phyloP scores from a whole-genome alignment of 768 basidiomycete genomes.

The Asterophora lycoperdoides region DNA sequence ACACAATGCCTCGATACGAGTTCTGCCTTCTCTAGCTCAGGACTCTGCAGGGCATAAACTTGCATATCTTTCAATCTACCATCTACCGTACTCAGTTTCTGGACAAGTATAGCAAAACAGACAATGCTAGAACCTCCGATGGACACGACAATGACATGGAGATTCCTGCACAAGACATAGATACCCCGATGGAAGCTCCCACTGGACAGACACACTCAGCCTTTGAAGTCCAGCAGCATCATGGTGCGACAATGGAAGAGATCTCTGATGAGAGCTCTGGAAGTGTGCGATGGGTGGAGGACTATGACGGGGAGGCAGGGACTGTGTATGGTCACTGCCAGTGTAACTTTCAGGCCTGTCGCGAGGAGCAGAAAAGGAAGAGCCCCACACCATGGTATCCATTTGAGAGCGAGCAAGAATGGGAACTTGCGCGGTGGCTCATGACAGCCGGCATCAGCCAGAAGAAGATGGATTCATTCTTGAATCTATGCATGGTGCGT shows the following conservation, averaged over 20 bases:
- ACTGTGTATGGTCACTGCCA: not conserved
- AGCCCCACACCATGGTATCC: not conserved
- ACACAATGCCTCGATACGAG: too few relatives aligned
- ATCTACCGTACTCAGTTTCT: not conserved
- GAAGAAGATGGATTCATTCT: too few relatives aligned
- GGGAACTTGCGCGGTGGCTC: conserved; percentile 1
- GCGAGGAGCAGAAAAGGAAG: not conserved
- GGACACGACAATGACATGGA: too few relatives aligned
- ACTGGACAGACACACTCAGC: too few relatives aligned
- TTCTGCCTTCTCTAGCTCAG: not conserved
- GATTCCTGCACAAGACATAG: too few relatives aligned
- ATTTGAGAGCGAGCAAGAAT: not conserved
- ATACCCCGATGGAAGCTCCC: too few relatives aligned
- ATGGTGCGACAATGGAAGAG: too few relatives aligned
- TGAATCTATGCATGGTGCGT: too few relatives aligned
- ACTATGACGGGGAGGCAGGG: not conserved
- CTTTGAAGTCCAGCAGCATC: too few relatives aligned
- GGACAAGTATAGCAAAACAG: not conserved
- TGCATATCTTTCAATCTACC: not conserved
- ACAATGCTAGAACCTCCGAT: too few relatives aligned
- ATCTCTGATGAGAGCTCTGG: too few relatives aligned
- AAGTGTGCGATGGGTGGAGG: not conserved
- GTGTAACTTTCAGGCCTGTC: not conserved
- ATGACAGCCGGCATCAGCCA: conserved; percentile 1
- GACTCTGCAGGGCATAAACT: not conserved